Evolutionary conservation across 75 land plant genomes (phyloP).

Genomic region (Pseudotsuga menziesii): DNA sequence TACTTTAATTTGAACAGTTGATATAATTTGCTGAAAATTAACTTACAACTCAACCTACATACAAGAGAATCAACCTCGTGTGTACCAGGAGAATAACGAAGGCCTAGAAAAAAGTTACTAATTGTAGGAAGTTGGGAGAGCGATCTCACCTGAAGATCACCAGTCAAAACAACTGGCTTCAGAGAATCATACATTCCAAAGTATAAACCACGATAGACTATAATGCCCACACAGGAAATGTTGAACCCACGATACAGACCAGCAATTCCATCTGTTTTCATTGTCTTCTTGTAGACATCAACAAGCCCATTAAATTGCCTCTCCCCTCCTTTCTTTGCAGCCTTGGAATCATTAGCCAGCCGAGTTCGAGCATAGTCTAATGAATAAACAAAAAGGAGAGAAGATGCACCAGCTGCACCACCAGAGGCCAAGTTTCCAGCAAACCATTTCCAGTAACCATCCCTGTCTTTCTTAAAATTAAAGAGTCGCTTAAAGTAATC

Average conservation of each 20-base stretch:
- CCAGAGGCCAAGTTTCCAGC: conserved; percentile 56
- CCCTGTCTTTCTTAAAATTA: conserved; percentile 57
- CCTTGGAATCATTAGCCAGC: conserved; percentile 44
- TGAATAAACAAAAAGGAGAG: conserved; percentile 53
- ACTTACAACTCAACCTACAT: conserved; percentile 18
- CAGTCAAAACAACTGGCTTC: conserved; percentile 64
- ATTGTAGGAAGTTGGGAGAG: background rate
- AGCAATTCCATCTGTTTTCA: conserved; percentile 60
- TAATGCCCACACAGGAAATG: conserved; percentile 67
- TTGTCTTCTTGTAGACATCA: conserved; percentile 70
- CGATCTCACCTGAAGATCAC: conserved; percentile 49
- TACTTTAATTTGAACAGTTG: conserved; percentile 18
- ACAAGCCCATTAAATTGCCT: conserved; percentile 68
- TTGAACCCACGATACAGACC: conserved; percentile 73
- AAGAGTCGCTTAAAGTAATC: conserved; percentile 56
- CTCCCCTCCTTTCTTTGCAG: conserved; percentile 61
- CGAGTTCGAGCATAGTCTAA: conserved; percentile 56
- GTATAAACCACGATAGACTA: conserved; percentile 72
- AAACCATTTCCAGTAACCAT: conserved; percentile 64
- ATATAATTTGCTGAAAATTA: conserved; percentile 7
- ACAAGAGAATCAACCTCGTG: background rate
- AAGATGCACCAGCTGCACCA: conserved; percentile 54
- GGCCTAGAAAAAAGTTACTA: conserved; percentile 23
- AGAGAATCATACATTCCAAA: conserved; percentile 75
- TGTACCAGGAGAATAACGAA: conserved; percentile 15